phyloP scores from a whole-genome alignment of 2,329 filamentous ascomycete genomes.

The Claviceps capensis region DNA sequence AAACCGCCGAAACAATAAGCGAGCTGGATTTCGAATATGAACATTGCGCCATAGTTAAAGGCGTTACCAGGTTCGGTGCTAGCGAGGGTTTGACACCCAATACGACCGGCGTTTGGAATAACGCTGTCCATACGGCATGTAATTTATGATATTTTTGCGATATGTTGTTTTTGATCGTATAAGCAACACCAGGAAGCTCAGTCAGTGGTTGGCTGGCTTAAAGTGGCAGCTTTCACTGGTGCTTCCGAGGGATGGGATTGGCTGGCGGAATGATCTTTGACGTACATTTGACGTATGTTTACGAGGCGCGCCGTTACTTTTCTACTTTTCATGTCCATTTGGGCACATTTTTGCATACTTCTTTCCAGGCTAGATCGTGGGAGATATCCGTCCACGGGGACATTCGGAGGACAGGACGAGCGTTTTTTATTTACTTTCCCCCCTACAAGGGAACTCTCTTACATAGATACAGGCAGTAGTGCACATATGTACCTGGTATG shows the following conservation, averaged over 20 bases:
- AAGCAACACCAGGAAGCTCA: too few relatives aligned
- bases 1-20: neutral
- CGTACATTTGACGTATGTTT: neutral
- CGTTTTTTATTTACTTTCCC: too few relatives aligned
- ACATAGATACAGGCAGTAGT: too few relatives aligned
- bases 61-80: neutral
- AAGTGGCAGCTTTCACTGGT: neutral
- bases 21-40: neutral
- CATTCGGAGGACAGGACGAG: too few relatives aligned
- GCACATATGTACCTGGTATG: too few relatives aligned
- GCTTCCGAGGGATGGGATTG: neutral
- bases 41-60: neutral
- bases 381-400: slow-evolving; percentile 2
- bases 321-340: neutral
- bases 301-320: neutral
- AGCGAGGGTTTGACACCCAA: neutral
- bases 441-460: too few relatives aligned
- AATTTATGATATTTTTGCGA: neutral
- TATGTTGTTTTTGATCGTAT: neutral
- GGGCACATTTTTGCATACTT: neutral
- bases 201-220: too few relatives aligned
- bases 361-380: neutral
- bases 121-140: neutral
- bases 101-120: slow-evolving; percentile 1
- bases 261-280: neutral